These are phyloP conservation scores for Lentinula boryana DNA, from an alignment of 768 basidiomycete species.

Conservation along the genomic window DNA sequence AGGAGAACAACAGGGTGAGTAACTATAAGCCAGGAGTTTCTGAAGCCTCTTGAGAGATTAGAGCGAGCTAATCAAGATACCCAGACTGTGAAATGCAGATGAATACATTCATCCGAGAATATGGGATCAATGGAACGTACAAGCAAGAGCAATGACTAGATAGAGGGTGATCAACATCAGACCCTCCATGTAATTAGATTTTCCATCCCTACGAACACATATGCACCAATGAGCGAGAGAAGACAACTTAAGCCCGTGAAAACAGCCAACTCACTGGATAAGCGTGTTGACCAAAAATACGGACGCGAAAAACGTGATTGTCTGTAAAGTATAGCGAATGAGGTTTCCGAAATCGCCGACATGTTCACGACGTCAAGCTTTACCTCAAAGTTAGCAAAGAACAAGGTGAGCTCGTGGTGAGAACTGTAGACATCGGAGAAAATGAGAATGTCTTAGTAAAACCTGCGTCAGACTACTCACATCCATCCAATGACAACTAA, in stretches of 20 bases:
- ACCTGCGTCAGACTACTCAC: slow-evolving; percentile 30
- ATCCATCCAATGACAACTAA: slow-evolving; percentile 89
- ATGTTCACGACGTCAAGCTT: not conserved
- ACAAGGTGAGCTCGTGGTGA: slow-evolving; percentile 68
- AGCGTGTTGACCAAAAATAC: slow-evolving; percentile 85
- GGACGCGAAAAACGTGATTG: slow-evolving; percentile 79
- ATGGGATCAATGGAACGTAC: slow-evolving; percentile 33
- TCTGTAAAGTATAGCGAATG: slow-evolving; percentile 31
- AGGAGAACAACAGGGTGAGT: not conserved
- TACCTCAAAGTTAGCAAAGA: slow-evolving; percentile 85
- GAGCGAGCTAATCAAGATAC: not conserved
- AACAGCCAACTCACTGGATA: slow-evolving; percentile 44
- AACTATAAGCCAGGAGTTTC: too few relatives aligned
- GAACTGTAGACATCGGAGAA: slow-evolving; percentile 25
- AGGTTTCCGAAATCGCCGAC: not conserved
- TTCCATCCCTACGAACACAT: slow-evolving; percentile 54
- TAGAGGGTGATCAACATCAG: slow-evolving; percentile 73
- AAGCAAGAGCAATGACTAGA: slow-evolving; percentile 74
- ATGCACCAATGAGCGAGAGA: not conserved
- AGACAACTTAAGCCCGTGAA: not conserved
- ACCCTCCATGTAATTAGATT: slow-evolving; percentile 92
- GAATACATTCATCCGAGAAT: not conserved
- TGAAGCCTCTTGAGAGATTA: not conserved
- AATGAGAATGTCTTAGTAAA: not conserved
- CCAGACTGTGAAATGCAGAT: not conserved